Evolutionary conservation across 148 eudicot genomes (phyloP).

Genomic region (Rhododendron mucronatum): DNA sequence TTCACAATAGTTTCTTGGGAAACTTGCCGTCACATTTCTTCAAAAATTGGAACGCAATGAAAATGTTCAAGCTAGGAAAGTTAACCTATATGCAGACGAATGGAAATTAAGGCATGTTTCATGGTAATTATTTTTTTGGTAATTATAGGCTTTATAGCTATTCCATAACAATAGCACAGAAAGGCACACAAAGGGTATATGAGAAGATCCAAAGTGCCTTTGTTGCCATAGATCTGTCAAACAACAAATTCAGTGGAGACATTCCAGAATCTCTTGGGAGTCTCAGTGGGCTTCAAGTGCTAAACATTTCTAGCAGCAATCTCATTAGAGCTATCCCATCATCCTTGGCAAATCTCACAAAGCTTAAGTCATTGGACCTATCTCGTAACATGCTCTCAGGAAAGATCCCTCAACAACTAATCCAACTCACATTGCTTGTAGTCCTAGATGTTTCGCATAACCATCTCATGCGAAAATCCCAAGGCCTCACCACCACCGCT

Average conservation of each 20-base stretch:
- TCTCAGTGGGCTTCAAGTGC: not conserved
- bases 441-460: not conserved
- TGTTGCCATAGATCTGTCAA: not conserved
- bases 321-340: not conserved
- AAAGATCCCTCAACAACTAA: not conserved
- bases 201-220: not conserved
- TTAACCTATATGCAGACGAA: no score
- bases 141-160: not conserved
- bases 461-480: not conserved
- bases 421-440: not conserved
- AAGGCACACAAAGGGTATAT: slow-evolving; percentile 15
- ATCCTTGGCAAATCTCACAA: not conserved
- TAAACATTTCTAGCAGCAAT: not conserved
- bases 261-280: not conserved
- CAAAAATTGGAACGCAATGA: no score
- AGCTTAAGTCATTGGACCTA: not conserved
- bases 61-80: not conserved
- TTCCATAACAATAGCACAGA: slow-evolving; percentile 25
- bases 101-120: no score
- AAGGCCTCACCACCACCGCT: no score
- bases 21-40: no score
- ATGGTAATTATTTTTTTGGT: no score
- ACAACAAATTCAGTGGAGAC: not conserved
- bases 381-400: not conserved
- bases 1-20: no score